Evolutionary conservation across 257 asterid species (phyloP).

Genomic region (Schizonepeta tenuifolia): DNA sequence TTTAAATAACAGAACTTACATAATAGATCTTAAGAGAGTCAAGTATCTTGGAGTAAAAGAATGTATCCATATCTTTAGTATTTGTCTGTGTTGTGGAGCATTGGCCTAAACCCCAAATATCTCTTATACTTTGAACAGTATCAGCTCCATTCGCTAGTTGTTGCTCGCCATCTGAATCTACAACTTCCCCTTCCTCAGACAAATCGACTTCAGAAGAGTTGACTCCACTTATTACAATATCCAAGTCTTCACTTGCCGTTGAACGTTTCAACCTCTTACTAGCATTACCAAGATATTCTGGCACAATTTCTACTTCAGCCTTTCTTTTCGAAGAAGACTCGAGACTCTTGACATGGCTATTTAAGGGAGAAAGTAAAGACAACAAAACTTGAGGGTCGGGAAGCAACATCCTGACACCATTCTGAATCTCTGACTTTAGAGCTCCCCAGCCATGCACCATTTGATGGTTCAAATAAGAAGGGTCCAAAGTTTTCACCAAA

Average conservation of each 20-base stretch:
- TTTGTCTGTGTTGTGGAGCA: constrained; percentile 38
- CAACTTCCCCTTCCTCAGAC: constrained; percentile 43
- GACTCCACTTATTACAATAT: constrained; percentile 72
- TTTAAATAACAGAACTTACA: constrained; percentile 53
- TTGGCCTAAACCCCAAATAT: constrained; percentile 58
- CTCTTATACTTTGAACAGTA: constrained; percentile 45
- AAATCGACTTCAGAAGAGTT: constrained; percentile 51
- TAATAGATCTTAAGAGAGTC: constrained; percentile 63
- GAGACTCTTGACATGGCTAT: constrained; percentile 50
- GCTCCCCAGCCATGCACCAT: constrained; percentile 49
- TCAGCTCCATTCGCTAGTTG: constrained; percentile 42
- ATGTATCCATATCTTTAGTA: constrained; percentile 55
- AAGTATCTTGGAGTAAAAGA: constrained; percentile 75
- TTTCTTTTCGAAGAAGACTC: constrained; percentile 59
- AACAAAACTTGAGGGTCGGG: constrained; percentile 85
- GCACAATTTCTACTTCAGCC: constrained; percentile 50
- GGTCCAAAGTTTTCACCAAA: constrained; percentile 51
- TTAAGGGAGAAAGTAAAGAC: constrained; percentile 72
- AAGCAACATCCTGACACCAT: constrained; percentile 60
- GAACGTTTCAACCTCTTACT: constrained; percentile 67
- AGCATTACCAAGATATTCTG: constrained; percentile 38
- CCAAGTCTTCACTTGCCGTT: constrained; percentile 53
- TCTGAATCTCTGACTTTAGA: constrained; percentile 63
- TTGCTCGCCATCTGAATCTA: constrained; percentile 48
- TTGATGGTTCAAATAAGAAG: constrained; percentile 41